Evolutionary conservation across 2,329 filamentous ascomycete genomes (phyloP).

Genomic region (Talaromyces verruculosus): DNA sequence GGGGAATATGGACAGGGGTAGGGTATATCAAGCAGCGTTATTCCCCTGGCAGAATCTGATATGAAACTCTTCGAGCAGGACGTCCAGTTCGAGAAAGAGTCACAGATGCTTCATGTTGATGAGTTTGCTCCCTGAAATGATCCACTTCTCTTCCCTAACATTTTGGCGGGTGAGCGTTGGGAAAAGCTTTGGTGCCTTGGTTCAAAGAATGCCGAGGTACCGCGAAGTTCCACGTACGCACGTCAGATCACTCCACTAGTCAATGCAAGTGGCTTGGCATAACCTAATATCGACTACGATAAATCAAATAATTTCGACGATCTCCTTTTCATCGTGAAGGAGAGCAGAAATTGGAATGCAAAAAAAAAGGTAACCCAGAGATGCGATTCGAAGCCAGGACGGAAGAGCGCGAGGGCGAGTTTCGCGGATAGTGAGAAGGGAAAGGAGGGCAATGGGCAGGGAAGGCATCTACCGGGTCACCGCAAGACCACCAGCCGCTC

Average conservation of each 20-base stretch:
- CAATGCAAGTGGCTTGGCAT: not conserved
- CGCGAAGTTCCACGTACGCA: not conserved
- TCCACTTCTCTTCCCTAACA: not conserved
- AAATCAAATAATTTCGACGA: no score
- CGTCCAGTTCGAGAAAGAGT: not conserved
- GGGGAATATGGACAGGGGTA: not conserved
- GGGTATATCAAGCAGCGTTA: not conserved
- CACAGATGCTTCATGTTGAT: not conserved
- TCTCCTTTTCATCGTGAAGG: not conserved
- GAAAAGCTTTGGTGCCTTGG: not conserved
- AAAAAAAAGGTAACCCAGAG: not conserved
- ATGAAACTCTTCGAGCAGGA: not conserved
- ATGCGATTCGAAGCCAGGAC: not conserved
- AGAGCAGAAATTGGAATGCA: not conserved
- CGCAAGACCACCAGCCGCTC: not conserved
- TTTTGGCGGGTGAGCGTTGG: not conserved
- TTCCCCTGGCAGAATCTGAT: not conserved
- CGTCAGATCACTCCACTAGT: not conserved
- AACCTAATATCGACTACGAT: not conserved
- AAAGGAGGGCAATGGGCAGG: not conserved
- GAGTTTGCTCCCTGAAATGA: not conserved
- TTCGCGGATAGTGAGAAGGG: no score
- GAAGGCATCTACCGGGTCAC: not conserved
- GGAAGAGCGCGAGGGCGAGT: no score
- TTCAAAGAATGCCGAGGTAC: not conserved